Evolutionary conservation across 2,329 filamentous ascomycete genomes (phyloP), one percentile per base, ranked within the genome.

Genomic region (Chalara sp.): DNA sequence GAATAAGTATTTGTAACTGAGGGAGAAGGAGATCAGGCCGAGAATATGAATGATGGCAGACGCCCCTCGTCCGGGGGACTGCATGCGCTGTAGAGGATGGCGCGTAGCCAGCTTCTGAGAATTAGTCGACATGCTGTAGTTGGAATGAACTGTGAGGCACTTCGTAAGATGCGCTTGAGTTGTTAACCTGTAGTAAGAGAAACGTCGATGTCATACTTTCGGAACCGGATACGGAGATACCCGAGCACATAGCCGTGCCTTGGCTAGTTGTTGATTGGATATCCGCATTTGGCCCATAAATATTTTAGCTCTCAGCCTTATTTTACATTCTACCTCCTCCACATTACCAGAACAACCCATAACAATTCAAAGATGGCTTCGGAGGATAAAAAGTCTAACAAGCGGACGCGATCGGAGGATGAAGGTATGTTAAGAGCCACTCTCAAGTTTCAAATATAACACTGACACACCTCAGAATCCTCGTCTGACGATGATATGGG

Each of bases 401-500:
- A 81, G 67, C 75, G 82, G 53, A 78, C 72, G 56, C 78, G 81
- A 60, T 75, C 76, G 31, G 78, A 79, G 41, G 62, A 61, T 31
- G 59, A 63, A 51, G 62, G 60, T 61, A 53, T 46, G 64, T 53
- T 29, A n/a, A 47, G 6, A 12, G 6, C 32, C 41, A 11, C 10
- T 32, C 4, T 2, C 2, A 8, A 37, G 35, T n/a, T 37, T 37
- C 35, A 4, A 4, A 37, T 2, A 10, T n/a, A 37, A n/a, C 35
- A 37, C 51, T 58, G 43, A 57, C 51, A 21, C 47, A 29, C n/a
- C 13, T 43, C 49, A 56, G 66, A 69, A 50, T 60, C 61, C 45
- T 95, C 89, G 35, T 92, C 87, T 4, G 87, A 89, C 62, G 90
- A 96, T 71, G 91, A 95, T 65, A 93, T 96, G 73, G 93, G 93